Conservation (phyloP, 2,329 filamentous ascomycete genomes). For the Ophiostoma ulmi region DNA sequence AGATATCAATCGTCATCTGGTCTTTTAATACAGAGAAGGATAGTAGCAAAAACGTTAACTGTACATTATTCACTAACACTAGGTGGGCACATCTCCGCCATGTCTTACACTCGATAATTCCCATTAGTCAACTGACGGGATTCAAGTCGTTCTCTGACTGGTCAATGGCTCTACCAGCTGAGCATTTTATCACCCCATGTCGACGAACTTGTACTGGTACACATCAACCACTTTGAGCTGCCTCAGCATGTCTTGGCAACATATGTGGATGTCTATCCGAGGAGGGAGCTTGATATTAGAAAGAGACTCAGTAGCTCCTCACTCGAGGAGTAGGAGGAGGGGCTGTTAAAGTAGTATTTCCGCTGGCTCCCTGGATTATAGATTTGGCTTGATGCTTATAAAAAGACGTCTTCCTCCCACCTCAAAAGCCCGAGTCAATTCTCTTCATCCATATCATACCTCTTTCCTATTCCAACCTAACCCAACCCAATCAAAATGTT, state of each 20-base stretch:
- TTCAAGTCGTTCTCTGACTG: neutral
- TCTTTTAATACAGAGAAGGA: neutral
- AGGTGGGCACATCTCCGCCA: neutral
- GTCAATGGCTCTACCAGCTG: neutral
- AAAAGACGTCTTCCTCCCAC: neutral
- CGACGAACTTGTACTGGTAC: neutral
- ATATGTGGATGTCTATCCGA: neutral
- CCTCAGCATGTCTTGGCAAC: neutral
- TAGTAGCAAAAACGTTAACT: neutral
- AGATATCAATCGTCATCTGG: neutral
- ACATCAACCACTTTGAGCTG: neutral
- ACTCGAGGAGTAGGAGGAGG: neutral
- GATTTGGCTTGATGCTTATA: neutral
- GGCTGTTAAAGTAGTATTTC: neutral
- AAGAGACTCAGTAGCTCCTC: neutral
- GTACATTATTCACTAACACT: neutral
- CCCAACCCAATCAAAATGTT: constrained; percentile 1
- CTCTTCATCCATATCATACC: constrained; percentile 6
- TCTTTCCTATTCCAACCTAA: neutral
- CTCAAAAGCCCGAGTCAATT: neutral
- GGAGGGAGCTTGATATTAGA: neutral
- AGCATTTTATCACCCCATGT: neutral
- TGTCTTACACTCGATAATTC: neutral
- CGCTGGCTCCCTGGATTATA: neutral
- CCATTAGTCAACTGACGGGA: neutral